These are phyloP conservation scores for Acaromyces ingoldii DNA, from an alignment of 1,284 basidiomycete species.

Conservation along the genomic window DNA sequence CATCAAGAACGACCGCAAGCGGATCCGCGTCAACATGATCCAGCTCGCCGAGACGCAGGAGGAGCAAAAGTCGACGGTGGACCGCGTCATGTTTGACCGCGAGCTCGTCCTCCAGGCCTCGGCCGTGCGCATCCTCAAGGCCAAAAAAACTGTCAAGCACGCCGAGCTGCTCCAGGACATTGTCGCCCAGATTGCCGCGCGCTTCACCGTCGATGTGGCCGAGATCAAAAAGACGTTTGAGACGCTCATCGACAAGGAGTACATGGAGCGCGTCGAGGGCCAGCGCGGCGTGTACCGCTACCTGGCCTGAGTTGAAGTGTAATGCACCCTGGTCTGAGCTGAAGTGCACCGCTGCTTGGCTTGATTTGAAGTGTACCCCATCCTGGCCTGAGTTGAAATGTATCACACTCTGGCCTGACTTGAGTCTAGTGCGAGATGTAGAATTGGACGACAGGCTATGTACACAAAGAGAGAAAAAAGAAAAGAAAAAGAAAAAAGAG, in stretches of 20 bases:
- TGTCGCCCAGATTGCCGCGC: constrained; percentile 34
- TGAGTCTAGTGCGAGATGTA: too few species aligned
- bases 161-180: constrained; percentile 43
- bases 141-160: constrained; percentile 42
- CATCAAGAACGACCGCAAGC: constrained; percentile 73
- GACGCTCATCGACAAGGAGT: constrained; percentile 42
- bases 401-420: too few species aligned
- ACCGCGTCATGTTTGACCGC: constrained; percentile 78
- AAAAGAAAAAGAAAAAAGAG: not conserved
- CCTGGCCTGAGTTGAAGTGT: constrained; percentile 46
- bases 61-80: constrained; percentile 76
- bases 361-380: too few species aligned
- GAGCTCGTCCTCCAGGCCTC: constrained; percentile 82
- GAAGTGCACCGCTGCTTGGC: too few species aligned
- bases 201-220: constrained; percentile 38
- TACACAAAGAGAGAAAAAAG: not conserved
- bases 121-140: constrained; percentile 57
- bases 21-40: constrained; percentile 91
- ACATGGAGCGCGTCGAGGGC: constrained; percentile 37
- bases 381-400: too few species aligned
- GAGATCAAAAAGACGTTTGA: constrained; percentile 51
- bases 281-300: constrained; percentile 45
- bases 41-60: constrained; percentile 89
- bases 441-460: not conserved
- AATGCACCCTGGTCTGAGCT: too few species aligned